Evolutionary conservation across 2,329 filamentous ascomycete genomes (phyloP), one percentile per base, ranked within the genome.

Genomic region (Colletotrichum incanum): DNA sequence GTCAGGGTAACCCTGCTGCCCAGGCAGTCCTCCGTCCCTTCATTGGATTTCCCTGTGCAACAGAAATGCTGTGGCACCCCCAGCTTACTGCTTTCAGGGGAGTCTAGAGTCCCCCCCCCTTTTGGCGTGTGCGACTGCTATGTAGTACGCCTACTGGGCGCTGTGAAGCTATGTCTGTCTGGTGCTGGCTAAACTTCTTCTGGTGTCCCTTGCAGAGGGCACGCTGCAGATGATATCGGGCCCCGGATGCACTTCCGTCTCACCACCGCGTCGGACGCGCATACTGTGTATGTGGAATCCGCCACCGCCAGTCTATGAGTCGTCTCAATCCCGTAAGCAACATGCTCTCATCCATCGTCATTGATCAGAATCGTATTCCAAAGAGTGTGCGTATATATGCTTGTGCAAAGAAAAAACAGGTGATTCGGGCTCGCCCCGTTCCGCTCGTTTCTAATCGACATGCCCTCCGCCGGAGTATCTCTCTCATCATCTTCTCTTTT

Each of bases 161-260:
- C 49, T 16, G 26, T 31, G 49, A 52, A 26, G 31, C 39, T 47
- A 16, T 50, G 26, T 16, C 39, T 50, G 26, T 16, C 39, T 49
- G 20, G 45, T 6, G 28, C 47, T 45, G 54, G 62, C 64, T 62
- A 67, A 23, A 20, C 68, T 28, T 41, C 39, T 71, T 71, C 49
- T 37, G 68, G 68, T 58, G 64, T 71, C 58, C 68, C 68, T 71
- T 71, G 64, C 68, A 67, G 68, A 39, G 12, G 16, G 39, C 20
- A 49, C 49, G 68, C 68, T 71, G 68, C 68, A 71, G 68, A 71
- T 67, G 68, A 71, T 71, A 67, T 61, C 56, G 64, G 37, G 26
- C 47, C 45, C 47, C 56, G 39, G 45, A 39, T 55, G 39, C 39
- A 34, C 28, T 61, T 49, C 59, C 59, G 59, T 49, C 56, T 59